Base-by-base conservation (phyloP, 495 filamentous ascomycete genomes). In the Penicillium paxilli region DNA sequence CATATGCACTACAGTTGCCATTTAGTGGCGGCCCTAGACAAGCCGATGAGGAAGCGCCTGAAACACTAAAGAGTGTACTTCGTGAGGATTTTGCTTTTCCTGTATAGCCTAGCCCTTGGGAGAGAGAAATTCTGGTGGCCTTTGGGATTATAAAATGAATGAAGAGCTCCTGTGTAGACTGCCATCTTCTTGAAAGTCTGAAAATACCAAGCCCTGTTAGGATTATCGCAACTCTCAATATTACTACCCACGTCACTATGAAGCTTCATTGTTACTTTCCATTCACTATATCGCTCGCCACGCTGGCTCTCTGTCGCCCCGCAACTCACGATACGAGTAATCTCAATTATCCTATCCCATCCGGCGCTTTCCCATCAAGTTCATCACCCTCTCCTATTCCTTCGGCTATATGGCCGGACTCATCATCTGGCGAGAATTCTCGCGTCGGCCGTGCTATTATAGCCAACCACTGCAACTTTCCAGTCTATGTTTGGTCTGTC, bases 401-500 rank as follows among this genome's bases (percentile, higher is more conserved):
- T 30, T 54, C 47, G 35, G 47, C 20, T 9, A 33, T 42, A 44
- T 23, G 9, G 33, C 26, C 30, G n/a, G n/a, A 12, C 4, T 1
- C 14, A 5, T n/a, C 24, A 46, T 12, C 22, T 1, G n/a, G 3
- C 44, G 0, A 30, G 49, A 17, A 38, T 47, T 67, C 50, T 41
- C 52, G 66, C 37, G 30, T 74, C 20, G 82, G 81, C 57, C 60
- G 60, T 21, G 82, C 83, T 25, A 57, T 73, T 14, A 68, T 86
- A 21, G 30, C 53, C 52, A 86, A 86, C 66, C 63, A 74, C 25
- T 84, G 81, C 72, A 0, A 48, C 14, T 25, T 45, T 24, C 57
- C 75, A 40, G 63, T 84, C 26, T 80, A 82, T 52, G 42, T 83
- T 58, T 85, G 82, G 81, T 81, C 80, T 16, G 82, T 86, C 17